These are phyloP conservation scores for Babesia sp. DNA, from an alignment of 169 alveolate species.

Conservation along the genomic window DNA sequence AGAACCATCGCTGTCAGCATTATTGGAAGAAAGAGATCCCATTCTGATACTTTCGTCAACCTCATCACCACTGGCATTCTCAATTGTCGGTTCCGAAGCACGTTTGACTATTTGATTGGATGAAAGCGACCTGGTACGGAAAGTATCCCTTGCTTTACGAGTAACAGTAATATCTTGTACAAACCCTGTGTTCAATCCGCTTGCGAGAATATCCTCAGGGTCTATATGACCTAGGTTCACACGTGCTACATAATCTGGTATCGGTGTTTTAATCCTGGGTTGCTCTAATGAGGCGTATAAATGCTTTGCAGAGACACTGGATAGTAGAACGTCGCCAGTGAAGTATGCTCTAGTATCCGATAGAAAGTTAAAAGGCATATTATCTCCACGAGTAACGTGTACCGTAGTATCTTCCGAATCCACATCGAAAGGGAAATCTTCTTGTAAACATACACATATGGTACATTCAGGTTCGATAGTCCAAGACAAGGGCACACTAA, in stretches of 20 bases:
- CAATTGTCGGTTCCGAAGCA: neutral
- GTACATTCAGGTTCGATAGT: conserved; percentile 39
- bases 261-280: conserved; percentile 49
- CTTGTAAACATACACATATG: conserved; percentile 52
- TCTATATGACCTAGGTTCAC: conserved; percentile 44
- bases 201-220: conserved; percentile 11
- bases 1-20: neutral
- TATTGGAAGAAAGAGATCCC: neutral
- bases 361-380: neutral
- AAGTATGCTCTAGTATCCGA: neutral
- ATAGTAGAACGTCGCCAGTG: conserved; percentile 54
- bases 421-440: conserved; percentile 37
- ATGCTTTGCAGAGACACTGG: conserved; percentile 22
- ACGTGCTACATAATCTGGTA: conserved; percentile 49
- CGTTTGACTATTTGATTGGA: neutral
- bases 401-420: neutral
- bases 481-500: conserved; percentile 60
- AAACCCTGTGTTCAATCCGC: conserved; percentile 24
- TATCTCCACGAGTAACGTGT: neutral
- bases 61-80: neutral
- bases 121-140: neutral
- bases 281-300: conserved; percentile 47
- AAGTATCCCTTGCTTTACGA: neutral
- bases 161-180: conserved; percentile 15
- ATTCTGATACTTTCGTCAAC: neutral